Base-by-base conservation (phyloP, 2,329 filamentous ascomycete species). In the Xylaria sp. region DNA sequence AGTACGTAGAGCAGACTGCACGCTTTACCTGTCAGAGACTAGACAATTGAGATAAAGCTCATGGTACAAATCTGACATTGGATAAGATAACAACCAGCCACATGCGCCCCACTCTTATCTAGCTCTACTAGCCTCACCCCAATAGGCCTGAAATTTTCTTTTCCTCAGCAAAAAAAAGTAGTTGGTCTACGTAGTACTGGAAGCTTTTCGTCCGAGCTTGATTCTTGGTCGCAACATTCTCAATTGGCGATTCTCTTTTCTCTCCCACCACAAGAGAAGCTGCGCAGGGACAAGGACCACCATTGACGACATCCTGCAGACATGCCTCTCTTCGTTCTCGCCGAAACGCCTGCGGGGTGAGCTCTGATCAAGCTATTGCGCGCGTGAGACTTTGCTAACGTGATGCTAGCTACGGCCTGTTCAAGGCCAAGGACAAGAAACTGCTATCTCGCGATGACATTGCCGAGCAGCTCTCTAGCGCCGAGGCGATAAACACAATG, bases 361-460 rank as follows among this genome's bases (percentile, higher is more conserved):
- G 87, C 85, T 63, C 66, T 58, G 29, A 61, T 12, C 51, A 65
- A 69, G 57, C 69, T 62, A 47, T 40, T 54, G 23, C 21, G 25
- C 47, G 1, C 4, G n/a, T 51, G 53, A 64, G 32, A 32, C 61
- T 13, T 16, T 48, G 69, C 75, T 76, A 66, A 78, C 71, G 63
- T 50, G 68, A 71, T 66, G 73, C 75, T 76, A 97, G 96, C 81
- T 98, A 98, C 86, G 96, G 94, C 82, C 90, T 99, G 81, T 94
- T 99, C 86, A 98, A 99, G 88, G 92, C 95, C 77, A 93, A 94
- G 82, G 95, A 98, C 88, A 98, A 98, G 90, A 98, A 98, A 87
- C 88, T 98, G 69, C 87, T 99, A 74, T 96, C 97, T 83, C 91
- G 92, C 78, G 92, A 95, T 83, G 90, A 94, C 78, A 83, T 97